phyloP scores from a whole-genome alignment of 805 yeast species.

The Candida hungchunana region DNA sequence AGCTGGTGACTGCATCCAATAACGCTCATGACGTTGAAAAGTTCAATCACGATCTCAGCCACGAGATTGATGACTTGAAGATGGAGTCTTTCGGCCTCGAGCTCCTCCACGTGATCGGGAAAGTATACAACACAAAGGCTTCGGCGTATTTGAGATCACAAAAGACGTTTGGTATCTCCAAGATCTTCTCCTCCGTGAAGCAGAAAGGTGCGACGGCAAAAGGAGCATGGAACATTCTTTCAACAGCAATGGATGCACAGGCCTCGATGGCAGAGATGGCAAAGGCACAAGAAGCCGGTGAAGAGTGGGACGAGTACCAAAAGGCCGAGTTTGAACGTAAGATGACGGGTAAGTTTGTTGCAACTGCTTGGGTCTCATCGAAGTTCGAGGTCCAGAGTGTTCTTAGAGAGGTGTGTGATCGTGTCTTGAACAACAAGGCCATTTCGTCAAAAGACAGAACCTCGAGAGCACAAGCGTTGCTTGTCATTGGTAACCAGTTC shows the following conservation, averaged over 20 bases:
- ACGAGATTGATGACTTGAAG: slow-evolving; percentile 76
- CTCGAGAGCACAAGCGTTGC: slow-evolving; percentile 75
- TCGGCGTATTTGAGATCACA: slow-evolving; percentile 67
- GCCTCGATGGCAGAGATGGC: slow-evolving; percentile 68
- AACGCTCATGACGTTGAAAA: slow-evolving; percentile 44
- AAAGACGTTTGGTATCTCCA: slow-evolving; percentile 82
- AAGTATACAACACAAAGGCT: slow-evolving; percentile 71
- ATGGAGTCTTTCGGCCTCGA: slow-evolving; percentile 95
- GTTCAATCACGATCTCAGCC: slow-evolving; percentile 46
- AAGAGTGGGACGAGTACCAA: slow-evolving; percentile 49
- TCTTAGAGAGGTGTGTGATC: slow-evolving; percentile 78
- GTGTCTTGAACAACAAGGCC: slow-evolving; percentile 63
- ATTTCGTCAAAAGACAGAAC: slow-evolving; percentile 58
- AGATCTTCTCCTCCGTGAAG: slow-evolving; percentile 73
- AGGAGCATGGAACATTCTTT: slow-evolving; percentile 76
- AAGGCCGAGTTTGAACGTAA: slow-evolving; percentile 76
- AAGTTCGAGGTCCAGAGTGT: slow-evolving; percentile 79
- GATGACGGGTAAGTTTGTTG: slow-evolving; percentile 83
- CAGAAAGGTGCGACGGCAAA: slow-evolving; percentile 81
- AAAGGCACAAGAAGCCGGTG: slow-evolving; percentile 58
- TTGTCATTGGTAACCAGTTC: slow-evolving; percentile 69
- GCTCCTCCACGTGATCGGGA: slow-evolving; percentile 77
- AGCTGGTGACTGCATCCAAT: slow-evolving; percentile 40
- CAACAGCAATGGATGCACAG: slow-evolving; percentile 87
- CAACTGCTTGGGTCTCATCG: slow-evolving; percentile 95